Base-by-base conservation (phyloP, 768 basidiomycete species). In the Cubamyces sp. region DNA sequence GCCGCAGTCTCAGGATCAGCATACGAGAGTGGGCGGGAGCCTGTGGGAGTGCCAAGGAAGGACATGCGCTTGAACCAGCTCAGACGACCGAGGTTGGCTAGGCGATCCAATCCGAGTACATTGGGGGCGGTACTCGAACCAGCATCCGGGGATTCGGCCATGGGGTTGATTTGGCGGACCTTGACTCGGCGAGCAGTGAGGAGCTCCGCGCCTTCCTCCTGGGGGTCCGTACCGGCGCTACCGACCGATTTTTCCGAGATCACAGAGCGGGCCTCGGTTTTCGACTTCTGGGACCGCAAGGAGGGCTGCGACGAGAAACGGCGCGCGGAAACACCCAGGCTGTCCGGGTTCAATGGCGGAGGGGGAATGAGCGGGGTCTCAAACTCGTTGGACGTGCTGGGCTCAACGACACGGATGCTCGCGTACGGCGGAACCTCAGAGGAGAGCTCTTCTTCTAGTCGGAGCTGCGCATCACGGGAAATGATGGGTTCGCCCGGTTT, bases 41-140 rank as follows among this genome's bases (percentile, higher is more conserved):
- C 62, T 1, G 52, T 25, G 5, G 54, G 54, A 11, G 65, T 26
- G 26, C 65, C 66, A 8, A 65, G 57, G 55, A 61, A 66, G 0
- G 71, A 71, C 67, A 73, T 68, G 52, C 74, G 70, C 64, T 75
- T 81, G 71, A 90, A 87, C 87, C 88, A 89, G 65, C 85, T 87
- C 61, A 79, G 63, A 39, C 86, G 78, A 15, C 79, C 75, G 18
- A 87, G 65, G 56, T 76, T 78, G 3, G 81, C 79, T 3, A 73
- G 58, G 6, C 81, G 80, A 26, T 81, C 73, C 4, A 87, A 72
- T 0, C 85, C 83, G 2, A 86, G 74, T 51, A 30, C 68, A 66
- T 6, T 63, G 7, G 62, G 53, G 15, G 57, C 53, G 14, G 43
- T 43, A 43, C 60, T 67, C 16, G 54, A 39, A 43, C 76, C 74